These are phyloP conservation scores for Candida neerlandica DNA, from an alignment of 1,139 yeast genomes.

Conservation along the genomic window DNA sequence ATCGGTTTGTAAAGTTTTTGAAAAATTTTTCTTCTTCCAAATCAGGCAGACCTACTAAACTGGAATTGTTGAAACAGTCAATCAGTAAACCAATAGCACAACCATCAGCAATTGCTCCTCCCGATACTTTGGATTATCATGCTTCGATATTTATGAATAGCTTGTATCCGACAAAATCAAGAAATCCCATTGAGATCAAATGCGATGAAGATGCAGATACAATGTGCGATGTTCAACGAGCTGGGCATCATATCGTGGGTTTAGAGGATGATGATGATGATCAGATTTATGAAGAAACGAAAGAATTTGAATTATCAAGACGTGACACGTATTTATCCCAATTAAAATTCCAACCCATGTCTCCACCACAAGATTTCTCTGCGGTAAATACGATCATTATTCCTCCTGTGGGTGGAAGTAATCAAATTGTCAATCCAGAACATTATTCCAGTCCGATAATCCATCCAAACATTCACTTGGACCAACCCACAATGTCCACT, in stretches of 20 bases:
- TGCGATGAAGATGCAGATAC: slow-evolving; percentile 8
- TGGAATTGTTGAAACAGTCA: slow-evolving; percentile 11
- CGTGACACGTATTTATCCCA: slow-evolving; percentile 4
- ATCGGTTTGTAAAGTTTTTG: slow-evolving; percentile 10
- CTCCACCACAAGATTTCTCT: slow-evolving; percentile 12
- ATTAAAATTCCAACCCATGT: slow-evolving; percentile 11
- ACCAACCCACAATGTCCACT: background rate
- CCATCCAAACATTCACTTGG: slow-evolving; percentile 15
- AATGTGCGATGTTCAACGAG: background rate
- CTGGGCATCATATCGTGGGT: background rate
- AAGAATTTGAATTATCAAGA: slow-evolving; percentile 6
- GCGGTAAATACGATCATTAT: slow-evolving; percentile 15
- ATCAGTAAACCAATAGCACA: slow-evolving; percentile 14
- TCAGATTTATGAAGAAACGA: background rate
- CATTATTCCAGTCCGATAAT: slow-evolving; percentile 13
- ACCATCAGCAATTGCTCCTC: background rate
- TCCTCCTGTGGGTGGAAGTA: slow-evolving; percentile 16
- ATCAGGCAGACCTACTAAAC: slow-evolving; percentile 4
- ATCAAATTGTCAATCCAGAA: slow-evolving; percentile 10
- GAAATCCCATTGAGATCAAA: slow-evolving; percentile 12
- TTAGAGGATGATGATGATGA: background rate
- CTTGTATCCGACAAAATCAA: slow-evolving; percentile 10
- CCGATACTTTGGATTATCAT: background rate
- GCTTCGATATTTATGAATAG: slow-evolving; percentile 10
- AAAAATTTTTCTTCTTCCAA: slow-evolving; percentile 12